These are phyloP conservation scores for Magnusiomyces paraingens DNA, from an alignment of 1,139 yeast species.

Conservation along the genomic window DNA sequence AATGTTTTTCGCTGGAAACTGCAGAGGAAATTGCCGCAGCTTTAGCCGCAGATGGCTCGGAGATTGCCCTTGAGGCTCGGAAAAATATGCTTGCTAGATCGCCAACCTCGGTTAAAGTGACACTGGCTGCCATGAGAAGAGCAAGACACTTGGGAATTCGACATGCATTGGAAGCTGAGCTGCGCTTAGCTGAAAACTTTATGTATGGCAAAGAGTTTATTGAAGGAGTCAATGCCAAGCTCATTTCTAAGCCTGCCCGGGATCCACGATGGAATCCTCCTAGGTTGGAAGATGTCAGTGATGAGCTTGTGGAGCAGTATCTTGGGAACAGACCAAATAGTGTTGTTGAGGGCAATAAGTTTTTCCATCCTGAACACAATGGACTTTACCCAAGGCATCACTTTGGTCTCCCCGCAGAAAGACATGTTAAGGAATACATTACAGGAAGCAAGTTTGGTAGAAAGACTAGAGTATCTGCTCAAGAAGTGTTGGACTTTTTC, in stretches of 20 bases:
- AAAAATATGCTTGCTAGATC: conserved; percentile 56
- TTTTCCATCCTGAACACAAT: conserved; percentile 43
- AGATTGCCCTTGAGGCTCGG: conserved; percentile 59
- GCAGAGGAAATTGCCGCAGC: conserved; percentile 58
- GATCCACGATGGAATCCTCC: conserved; percentile 48
- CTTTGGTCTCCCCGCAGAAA: conserved; percentile 74
- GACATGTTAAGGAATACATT: conserved; percentile 50
- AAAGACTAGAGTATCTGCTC: conserved; percentile 20
- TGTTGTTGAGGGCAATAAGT: conserved; percentile 31
- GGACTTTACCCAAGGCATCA: conserved; percentile 63
- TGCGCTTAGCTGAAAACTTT: conserved; percentile 70
- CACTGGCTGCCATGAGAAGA: conserved; percentile 60
- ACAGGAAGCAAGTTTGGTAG: conserved; percentile 46
- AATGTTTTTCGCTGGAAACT: conserved; percentile 53
- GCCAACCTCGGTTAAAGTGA: conserved; percentile 68
- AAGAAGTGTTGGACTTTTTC: conserved; percentile 16
- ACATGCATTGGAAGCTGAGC: conserved; percentile 65
- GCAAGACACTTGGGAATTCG: conserved; percentile 56
- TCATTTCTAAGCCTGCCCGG: conserved; percentile 54
- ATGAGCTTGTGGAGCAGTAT: conserved; percentile 4
- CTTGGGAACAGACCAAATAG: conserved; percentile 22
- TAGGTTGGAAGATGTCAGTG: conserved; percentile 31
- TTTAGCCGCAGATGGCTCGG: conserved; percentile 50
- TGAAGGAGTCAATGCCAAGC: conserved; percentile 69
- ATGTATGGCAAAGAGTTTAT: conserved; percentile 60